Evolutionary conservation across 1,284 basidiomycete species (phyloP), one percentile per base, ranked within the genome.

Genomic region (Termitomyces sp.): DNA sequence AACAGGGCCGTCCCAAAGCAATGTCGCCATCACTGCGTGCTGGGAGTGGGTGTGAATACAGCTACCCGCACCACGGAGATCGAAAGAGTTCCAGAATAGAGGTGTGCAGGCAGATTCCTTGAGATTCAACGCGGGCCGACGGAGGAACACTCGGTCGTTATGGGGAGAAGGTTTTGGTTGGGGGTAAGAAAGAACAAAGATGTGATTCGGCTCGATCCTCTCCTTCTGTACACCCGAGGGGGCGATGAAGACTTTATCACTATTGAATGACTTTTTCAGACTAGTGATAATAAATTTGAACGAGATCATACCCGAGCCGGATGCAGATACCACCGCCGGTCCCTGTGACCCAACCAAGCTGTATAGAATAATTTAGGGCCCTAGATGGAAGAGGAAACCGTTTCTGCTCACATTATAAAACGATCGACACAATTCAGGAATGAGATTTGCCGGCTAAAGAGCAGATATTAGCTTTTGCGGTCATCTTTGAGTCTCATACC

Each of bases 31-130:
- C 35, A 93, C 91, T 49, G 88, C 89, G 65, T 91, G 79, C 65
- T 93, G 91, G 1, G 84, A 88, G 66, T 93, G 91, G 0, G 91
- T 93, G 65, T 93, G 91, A 56, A 93, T 91, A 62, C 90, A 93
- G 46, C 88, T 86, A 0, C 86, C 86, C 3, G 89, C 90, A 48
- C 79, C 73, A 18, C 89, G 75, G 61, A 87, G 69, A 28, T 87
- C 85, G 66, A 91, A 93, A 2, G 91, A 89, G 64, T 92, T 92
- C 88, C 88, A 93, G 73, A 93, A 93, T n/a, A 93, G 72, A 6
- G 91, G 91, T 0, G 91, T 93, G 67, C 89, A 92, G 1, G 86
- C 86, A 1, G 85, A 88, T 63, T 91, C 88, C 61, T 86, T 90
- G 57, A 91, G 72, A 58, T 81, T 79, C 57, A 75, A 68, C 13